Base-by-base conservation (phyloP, 2,329 filamentous ascomycete genomes). In the Knufia petricola region DNA sequence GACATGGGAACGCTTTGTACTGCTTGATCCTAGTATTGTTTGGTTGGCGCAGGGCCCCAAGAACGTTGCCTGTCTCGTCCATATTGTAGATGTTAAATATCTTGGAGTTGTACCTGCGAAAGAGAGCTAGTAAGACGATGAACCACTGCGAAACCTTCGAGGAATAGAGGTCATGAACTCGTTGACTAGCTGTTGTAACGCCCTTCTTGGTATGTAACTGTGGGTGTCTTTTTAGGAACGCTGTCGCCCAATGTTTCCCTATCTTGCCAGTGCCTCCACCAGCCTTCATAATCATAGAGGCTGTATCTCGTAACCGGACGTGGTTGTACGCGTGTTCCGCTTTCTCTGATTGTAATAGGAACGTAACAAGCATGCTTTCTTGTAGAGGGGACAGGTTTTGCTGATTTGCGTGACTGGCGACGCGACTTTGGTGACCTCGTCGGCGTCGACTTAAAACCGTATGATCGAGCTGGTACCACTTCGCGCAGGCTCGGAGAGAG, bases 221-320 rank as follows among this genome's bases (percentile, higher is more conserved):
- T 51, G 47, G 54, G 52, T 60, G 36, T 42, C 55, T 52, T 48
- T 52, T 53, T 32, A 52, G 4, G 46, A 57, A 58, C 41, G 43
- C 49, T 34, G 37, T 19, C 50, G 53, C 12, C 55, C 41, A 59
- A 37, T 58, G 57, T 24, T 52, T 50, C 12, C 49, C 37, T 12
- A 52, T 20, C n/a, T 12, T 12, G 41, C 28, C 17, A 15, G 31
- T 31, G 23, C 31, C 44, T 3, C 32, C 39, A 17, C n/a, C 4
- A 15, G 4, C 21, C n/a, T 21, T 13, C 4, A n/a, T 43, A n/a
- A 53, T 39, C 19, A 41, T 37, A 3, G n/a, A 19, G 10, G 26
- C 44, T 19, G 48, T 50, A 28, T 37, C 44, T 44, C 44, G 37
- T 26, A 53, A 9, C 17, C 13, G 10, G 15, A 23, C 20, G 34